A percentile compares a stretch with the other conserved stretches of the same genome.
phyloP scores from a whole-genome alignment of 805 yeast species.

The Priceomyces haplophilus region DNA sequence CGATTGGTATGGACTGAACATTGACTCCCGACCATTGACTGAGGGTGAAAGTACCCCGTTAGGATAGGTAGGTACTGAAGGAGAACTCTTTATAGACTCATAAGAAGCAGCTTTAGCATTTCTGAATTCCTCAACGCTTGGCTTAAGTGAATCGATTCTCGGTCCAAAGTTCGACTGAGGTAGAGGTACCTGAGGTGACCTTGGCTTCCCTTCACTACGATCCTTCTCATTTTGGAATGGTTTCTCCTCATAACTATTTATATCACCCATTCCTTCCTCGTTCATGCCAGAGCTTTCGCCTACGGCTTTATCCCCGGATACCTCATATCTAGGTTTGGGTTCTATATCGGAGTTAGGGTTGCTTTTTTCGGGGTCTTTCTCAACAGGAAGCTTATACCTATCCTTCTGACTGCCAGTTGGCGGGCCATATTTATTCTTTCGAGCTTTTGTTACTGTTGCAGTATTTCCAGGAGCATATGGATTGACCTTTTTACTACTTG shows the following conservation, averaged over 20 bases:
- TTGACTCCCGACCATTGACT: conserved; percentile 11
- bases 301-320: neutral
- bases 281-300: neutral
- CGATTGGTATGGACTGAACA: conserved; percentile 27
- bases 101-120: neutral
- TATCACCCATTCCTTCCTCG: neutral
- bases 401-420: conserved; percentile 8
- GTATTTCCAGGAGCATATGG: conserved; percentile 37
- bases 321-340: conserved; percentile 1
- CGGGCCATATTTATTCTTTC: conserved; percentile 28
- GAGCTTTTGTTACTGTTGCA: conserved; percentile 10
- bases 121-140: neutral
- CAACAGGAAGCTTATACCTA: neutral
- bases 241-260: too few species aligned
- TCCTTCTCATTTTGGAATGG: conserved; percentile 3
- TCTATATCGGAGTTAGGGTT: too few species aligned
- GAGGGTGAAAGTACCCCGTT: conserved; percentile 1
- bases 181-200: neutral
- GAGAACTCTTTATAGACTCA: neutral
- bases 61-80: conserved; percentile 1
- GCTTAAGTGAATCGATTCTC: neutral
- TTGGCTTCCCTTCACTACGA: neutral
- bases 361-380: neutral
- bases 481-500: conserved; percentile 15
- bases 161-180: neutral